Evolutionary conservation across 2,329 filamentous ascomycete species (phyloP).

Genomic region (Penicillium carneum): DNA sequence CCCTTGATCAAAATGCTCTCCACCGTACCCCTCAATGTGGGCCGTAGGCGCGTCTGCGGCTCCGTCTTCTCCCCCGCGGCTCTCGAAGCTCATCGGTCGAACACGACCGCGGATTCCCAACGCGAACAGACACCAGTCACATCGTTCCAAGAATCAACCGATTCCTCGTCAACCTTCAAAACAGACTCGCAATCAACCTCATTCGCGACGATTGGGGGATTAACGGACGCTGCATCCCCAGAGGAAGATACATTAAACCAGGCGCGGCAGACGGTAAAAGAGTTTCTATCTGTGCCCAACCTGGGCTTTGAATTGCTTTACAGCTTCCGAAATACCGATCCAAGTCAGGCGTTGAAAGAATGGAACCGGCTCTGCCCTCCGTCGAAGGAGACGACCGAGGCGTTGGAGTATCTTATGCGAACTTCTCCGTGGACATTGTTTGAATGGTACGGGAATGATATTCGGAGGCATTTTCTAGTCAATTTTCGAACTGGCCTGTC

Average conservation of each 20-base stretch:
- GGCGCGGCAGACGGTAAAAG: conserved; percentile 52
- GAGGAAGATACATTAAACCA: conserved; percentile 50
- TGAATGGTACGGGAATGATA: conserved; percentile 55
- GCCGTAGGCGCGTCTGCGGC: conserved; percentile 52
- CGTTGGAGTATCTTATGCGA: conserved; percentile 44
- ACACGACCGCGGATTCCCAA: conserved; percentile 39
- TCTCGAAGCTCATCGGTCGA: conserved; percentile 41
- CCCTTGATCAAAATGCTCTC: conserved; percentile 36
- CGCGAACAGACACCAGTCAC: conserved; percentile 22
- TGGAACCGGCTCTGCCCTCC: conserved; percentile 43
- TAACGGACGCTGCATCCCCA: conserved; percentile 26
- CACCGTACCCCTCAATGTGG: conserved; percentile 35
- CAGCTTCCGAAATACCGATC: conserved; percentile 35
- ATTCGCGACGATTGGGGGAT: conserved; percentile 21
- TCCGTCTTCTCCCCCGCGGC: conserved; percentile 54
- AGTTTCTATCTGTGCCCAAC: conserved; percentile 50
- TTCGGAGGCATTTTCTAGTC: conserved; percentile 52
- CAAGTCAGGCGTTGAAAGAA: conserved; percentile 39
- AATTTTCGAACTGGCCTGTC: conserved; percentile 47
- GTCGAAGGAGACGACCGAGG: conserved; percentile 41
- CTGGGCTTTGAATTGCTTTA: conserved; percentile 43
- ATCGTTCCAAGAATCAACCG: conserved; percentile 29
- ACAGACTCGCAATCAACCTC: conserved; percentile 27
- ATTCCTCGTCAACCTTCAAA: conserved; percentile 28
- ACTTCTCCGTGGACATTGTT: conserved; percentile 43